Conservation (phyloP, 1,284 basidiomycete genomes). For the Sporisorium reilianum region DNA sequence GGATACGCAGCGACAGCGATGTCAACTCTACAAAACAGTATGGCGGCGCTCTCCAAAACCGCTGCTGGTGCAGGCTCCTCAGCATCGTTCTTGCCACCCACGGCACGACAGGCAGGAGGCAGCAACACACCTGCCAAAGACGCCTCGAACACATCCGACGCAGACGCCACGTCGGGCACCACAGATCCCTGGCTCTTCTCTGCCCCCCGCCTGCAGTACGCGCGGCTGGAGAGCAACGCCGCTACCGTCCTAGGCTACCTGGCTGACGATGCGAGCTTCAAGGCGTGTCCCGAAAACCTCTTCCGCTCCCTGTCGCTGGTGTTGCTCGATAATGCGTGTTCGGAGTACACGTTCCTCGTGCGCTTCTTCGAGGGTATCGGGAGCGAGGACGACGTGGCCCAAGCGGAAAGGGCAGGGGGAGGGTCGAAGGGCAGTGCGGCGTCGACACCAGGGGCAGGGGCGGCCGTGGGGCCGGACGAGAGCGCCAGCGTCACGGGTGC, state of each 20-base stretch:
- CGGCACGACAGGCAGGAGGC: neutral
- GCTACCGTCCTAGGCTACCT: slow-evolving; percentile 61
- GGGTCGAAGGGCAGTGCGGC: neutral
- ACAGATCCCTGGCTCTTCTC: slow-evolving; percentile 52
- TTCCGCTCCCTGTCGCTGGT: slow-evolving; percentile 63
- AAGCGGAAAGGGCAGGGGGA: neutral
- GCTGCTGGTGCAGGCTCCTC: neutral
- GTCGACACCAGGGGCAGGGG: slow-evolving; percentile 4
- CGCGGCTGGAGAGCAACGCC: slow-evolving; percentile 43
- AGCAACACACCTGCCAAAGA: slow-evolving; percentile 9
- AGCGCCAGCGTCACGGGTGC: slow-evolving; percentile 19
- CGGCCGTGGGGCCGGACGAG: slow-evolving; percentile 12
- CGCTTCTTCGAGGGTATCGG: slow-evolving; percentile 59
- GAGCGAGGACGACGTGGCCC: neutral
- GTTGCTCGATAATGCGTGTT: slow-evolving; percentile 65
- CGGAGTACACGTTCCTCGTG: slow-evolving; percentile 65
- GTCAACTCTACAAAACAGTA: slow-evolving; percentile 8
- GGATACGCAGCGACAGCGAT: slow-evolving; percentile 2
- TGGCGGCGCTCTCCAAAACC: slow-evolving; percentile 11
- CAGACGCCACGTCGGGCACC: neutral
- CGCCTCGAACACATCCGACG: neutral
- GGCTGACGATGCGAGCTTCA: slow-evolving; percentile 56
- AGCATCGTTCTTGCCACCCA: neutral
- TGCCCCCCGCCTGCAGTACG: slow-evolving; percentile 41
- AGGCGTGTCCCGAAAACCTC: slow-evolving; percentile 60